These are phyloP conservation scores for Aureobasidium sp. DNA, from an alignment of 2,329 filamentous ascomycete species.

Conservation along the genomic window DNA sequence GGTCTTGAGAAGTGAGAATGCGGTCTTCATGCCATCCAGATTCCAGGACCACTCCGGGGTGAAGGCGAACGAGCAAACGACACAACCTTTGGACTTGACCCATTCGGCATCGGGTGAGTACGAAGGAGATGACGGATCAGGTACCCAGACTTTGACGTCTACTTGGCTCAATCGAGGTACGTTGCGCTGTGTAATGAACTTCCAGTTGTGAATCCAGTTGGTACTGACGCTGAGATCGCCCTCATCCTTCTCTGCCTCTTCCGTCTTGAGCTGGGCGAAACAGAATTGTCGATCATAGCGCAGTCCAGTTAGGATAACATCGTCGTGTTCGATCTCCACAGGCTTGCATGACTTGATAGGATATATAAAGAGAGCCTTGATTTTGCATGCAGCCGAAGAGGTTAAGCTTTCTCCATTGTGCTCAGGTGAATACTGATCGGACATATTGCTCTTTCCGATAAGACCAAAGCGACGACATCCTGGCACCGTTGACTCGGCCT, in stretches of 20 bases:
- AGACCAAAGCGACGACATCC: slow-evolving; percentile 25
- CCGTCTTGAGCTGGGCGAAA: slow-evolving; percentile 58
- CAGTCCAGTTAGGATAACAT: slow-evolving; percentile 61
- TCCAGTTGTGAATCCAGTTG: slow-evolving; percentile 51
- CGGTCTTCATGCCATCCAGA: slow-evolving; percentile 27
- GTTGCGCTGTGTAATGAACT: slow-evolving; percentile 63
- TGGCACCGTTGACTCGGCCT: slow-evolving; percentile 9
- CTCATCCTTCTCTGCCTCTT: slow-evolving; percentile 38
- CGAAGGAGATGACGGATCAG: slow-evolving; percentile 52
- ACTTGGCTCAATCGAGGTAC: slow-evolving; percentile 66
- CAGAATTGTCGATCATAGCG: slow-evolving; percentile 77
- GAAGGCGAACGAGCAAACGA: slow-evolving; percentile 60
- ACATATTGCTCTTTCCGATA: slow-evolving; percentile 21
- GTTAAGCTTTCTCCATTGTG: slow-evolving; percentile 12
- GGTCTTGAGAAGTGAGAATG: slow-evolving; percentile 29
- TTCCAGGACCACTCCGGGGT: slow-evolving; percentile 28
- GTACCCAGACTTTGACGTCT: slow-evolving; percentile 59
- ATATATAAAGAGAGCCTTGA: slow-evolving; percentile 71
- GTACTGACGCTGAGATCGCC: slow-evolving; percentile 31
- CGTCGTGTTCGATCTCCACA: slow-evolving; percentile 61
- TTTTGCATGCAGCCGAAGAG: slow-evolving; percentile 17
- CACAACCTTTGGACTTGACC: slow-evolving; percentile 50
- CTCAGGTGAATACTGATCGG: slow-evolving; percentile 20
- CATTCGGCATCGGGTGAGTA: slow-evolving; percentile 41
- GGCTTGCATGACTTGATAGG: slow-evolving; percentile 77